Base-by-base conservation (phyloP, 495 filamentous ascomycete species). In the Penicillium turbatum region DNA sequence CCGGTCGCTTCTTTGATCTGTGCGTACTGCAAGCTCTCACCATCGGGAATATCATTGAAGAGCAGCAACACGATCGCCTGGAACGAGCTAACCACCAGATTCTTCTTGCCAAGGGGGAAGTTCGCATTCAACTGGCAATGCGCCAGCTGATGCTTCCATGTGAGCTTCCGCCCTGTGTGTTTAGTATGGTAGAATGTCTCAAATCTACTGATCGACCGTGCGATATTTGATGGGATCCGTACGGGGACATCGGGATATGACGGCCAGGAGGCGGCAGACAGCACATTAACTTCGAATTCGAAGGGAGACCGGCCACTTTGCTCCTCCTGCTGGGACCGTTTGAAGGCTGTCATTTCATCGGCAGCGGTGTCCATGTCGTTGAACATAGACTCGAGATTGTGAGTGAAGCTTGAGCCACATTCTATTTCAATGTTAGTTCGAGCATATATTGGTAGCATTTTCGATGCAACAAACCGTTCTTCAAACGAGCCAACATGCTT, bases 301-400 rank as follows among this genome's bases (percentile, higher is more conserved):
- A 43, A 13, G 13, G 15, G n/a, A 6, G 24, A 96, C 59, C n/a
- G 72, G 65, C 30, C 26, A 2, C 75, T 67, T 34, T 73, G 77
- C 32, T 75, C 62, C 35, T 73, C 73, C 13, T 77, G 73, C 44
- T 78, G 73, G 32, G 75, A 48, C 36, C 64, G 53, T 12, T 45
- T 74, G 73, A 91, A 97, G 0, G 86, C 84, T 5, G 68, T 52
- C 78, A 96, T 90, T 61, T 95, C 90, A 53, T 96, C 92, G 31
- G 84, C 82, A 11, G 86, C 87, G 47, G 97, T 78, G 55, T 96
- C 92, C 68, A 97, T 88, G 62, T 99, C 93, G 63, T 95, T 96
- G 76, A 99, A 97, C 93, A 99, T 99, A 31, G 90, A 87, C 68
- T 99, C 93, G 2, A 99, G 79, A 61, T 99, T 97, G 60, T 96